These are phyloP conservation scores for Fragilaria crotonensis DNA, from an alignment of 108 stramenopile genomes.

Conservation along the genomic window DNA sequence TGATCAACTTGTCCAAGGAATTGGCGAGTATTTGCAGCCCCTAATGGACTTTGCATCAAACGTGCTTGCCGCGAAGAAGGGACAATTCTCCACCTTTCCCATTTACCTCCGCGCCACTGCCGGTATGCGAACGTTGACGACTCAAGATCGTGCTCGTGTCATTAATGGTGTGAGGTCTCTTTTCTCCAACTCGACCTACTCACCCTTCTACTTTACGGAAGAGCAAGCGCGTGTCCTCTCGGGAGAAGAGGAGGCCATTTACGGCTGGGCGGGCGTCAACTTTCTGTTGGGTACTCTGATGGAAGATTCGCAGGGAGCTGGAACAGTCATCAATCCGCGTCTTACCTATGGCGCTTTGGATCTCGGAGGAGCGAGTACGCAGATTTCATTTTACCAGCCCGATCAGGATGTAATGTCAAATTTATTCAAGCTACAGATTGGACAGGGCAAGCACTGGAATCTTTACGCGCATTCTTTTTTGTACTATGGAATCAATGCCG, in stretches of 20 bases:
- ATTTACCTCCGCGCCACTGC: constrained; percentile 94
- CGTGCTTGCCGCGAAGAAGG: constrained; percentile 62
- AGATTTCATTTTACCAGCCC: constrained; percentile 80
- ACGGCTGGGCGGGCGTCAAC: constrained; percentile 81
- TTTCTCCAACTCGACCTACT: constrained; percentile 43
- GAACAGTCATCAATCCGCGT: constrained; percentile 39
- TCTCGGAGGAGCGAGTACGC: constrained; percentile 86
- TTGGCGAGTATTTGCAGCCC: constrained; percentile 67
- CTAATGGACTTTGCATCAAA: constrained; percentile 79
- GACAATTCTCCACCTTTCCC: constrained; percentile 57
- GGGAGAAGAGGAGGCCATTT: constrained; percentile 92
- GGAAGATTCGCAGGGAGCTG: constrained; percentile 46
- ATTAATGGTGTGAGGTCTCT: constrained; percentile 49
- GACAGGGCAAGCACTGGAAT: constrained; percentile 77
- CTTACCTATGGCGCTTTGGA: constrained; percentile 86
- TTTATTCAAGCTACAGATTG: constrained; percentile 85
- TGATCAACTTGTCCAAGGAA: constrained; percentile 13
- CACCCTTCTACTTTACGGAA: constrained; percentile 63
- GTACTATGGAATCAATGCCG: constrained; percentile 82
- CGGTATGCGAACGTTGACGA: constrained; percentile 75
- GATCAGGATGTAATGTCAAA: constrained; percentile 64
- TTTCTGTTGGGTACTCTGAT: constrained; percentile 67
- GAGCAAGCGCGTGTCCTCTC: constrained; percentile 73
- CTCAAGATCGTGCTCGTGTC: constrained; percentile 37
- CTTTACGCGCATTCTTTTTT: constrained; percentile 88